phyloP scores from a whole-genome alignment of 352 stramenopile genomes.

The Phytophthora chlamydospora region DNA sequence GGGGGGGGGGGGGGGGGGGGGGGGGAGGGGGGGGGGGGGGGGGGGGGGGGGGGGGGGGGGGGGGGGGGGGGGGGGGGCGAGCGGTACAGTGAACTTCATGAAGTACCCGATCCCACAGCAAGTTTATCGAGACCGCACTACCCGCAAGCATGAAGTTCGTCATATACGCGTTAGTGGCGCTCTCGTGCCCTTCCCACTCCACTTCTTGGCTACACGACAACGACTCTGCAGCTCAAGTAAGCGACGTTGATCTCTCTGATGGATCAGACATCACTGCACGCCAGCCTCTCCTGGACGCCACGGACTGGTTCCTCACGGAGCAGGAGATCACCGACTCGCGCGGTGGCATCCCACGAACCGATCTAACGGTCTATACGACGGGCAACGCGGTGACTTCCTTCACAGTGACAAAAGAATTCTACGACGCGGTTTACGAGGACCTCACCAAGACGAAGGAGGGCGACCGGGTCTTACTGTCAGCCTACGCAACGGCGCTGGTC shows the following conservation, averaged over 20 bases:
- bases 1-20: no score
- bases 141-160: no score
- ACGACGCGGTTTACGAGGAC: slow-evolving; percentile 52
- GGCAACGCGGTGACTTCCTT: slow-evolving; percentile 55
- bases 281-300: slow-evolving; percentile 51
- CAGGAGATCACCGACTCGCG: slow-evolving; percentile 55
- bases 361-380: slow-evolving; percentile 37
- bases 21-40: no score
- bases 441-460: slow-evolving; percentile 28
- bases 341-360: slow-evolving; percentile 43
- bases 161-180: no score
- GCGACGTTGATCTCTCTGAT: slow-evolving; percentile 15
- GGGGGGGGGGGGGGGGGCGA: no score
- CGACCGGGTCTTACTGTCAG: slow-evolving; percentile 47
- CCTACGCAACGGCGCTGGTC: slow-evolving; percentile 52
- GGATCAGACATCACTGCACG: slow-evolving; percentile 29
- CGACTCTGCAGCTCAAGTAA: not conserved
- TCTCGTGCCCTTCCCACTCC: no score
- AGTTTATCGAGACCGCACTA: no score
- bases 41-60: no score
- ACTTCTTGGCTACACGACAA: not conserved
- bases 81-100: no score
- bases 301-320: slow-evolving; percentile 60
- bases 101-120: no score
- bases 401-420: slow-evolving; percentile 52